Percentiles rank a stretch among this genome's conserved stretches.
Conservation (phyloP, 1,284 basidiomycete genomes). For the Apiotrichum sp. region DNA sequence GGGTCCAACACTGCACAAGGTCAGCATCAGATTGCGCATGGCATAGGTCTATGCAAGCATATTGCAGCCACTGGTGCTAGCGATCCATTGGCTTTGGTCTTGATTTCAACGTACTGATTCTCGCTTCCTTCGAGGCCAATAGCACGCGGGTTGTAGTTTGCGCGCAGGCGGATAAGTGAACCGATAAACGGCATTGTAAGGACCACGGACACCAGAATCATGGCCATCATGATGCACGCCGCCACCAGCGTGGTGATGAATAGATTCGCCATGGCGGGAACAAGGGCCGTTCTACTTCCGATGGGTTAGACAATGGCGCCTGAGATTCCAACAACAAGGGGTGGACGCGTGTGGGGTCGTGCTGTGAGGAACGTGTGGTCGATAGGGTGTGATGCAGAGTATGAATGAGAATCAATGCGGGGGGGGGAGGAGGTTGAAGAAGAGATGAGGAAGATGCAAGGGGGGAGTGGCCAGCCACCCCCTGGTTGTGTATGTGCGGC, state of each 20-base stretch:
- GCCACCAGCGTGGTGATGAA: constrained; percentile 39
- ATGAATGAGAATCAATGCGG: neutral
- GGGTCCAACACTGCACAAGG: constrained; percentile 41
- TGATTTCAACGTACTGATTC: constrained; percentile 36
- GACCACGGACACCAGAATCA: constrained; percentile 36
- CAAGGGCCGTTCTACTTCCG: no score
- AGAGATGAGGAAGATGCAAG: no score
- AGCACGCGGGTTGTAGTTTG: constrained; percentile 53
- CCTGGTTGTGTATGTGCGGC: no score
- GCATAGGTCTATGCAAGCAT: neutral
- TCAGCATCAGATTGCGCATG: no score
- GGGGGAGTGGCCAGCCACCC: no score
- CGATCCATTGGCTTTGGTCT: no score
- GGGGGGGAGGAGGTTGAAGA: no score
- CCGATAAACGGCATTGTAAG: constrained; percentile 47
- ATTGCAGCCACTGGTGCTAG: no score
- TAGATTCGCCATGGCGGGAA: neutral
- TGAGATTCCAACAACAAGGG: no score
- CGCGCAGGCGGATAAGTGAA: constrained; percentile 44
- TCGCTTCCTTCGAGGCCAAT: constrained; percentile 62
- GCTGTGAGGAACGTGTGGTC: no score
- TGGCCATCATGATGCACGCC: constrained; percentile 35
- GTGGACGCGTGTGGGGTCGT: no score
- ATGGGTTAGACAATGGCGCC: no score
- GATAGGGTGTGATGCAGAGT: neutral